A percentile compares a stretch with the other conserved stretches of the same genome.
Conservation (phyloP, 768 basidiomycete species). For the Phylloporus arenicola region DNA sequence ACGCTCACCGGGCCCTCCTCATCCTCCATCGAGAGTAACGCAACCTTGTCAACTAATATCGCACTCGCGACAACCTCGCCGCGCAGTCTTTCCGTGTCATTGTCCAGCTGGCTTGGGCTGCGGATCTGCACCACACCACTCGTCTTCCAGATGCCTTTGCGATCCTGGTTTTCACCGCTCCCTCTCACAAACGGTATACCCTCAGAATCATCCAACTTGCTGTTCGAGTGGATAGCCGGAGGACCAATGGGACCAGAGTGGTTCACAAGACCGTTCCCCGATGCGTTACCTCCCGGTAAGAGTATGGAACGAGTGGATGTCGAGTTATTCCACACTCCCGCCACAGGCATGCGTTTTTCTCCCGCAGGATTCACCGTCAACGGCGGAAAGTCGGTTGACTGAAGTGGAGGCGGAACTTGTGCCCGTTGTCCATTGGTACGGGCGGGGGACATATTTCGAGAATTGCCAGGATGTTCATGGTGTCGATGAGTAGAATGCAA, state of each 20-base stretch:
- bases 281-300: constrained; percentile 32
- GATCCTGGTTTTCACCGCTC: constrained; percentile 33
- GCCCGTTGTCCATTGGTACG: constrained; percentile 31
- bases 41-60: constrained; percentile 35
- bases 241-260: constrained; percentile 28
- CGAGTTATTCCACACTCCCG: constrained; percentile 69
- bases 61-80: constrained; percentile 33
- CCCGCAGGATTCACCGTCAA: constrained; percentile 39
- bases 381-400: constrained; percentile 68
- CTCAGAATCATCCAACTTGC: constrained; percentile 43
- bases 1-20: constrained; percentile 9
- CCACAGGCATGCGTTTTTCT: constrained; percentile 52
- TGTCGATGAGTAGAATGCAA: constrained; percentile 51
- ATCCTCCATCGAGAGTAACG: constrained; percentile 35
- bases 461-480: constrained; percentile 42
- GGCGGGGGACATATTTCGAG: constrained; percentile 38
- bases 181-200: constrained; percentile 42
- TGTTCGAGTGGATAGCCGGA: constrained; percentile 1
- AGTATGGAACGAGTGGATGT: constrained; percentile 49
- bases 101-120: constrained; percentile 20
- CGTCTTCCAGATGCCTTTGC: constrained; percentile 28
- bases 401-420: constrained; percentile 39
- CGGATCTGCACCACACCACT: constrained; percentile 8
- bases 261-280: constrained; percentile 34
- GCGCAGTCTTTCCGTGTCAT: constrained; percentile 33